Evolutionary conservation across 1,139 yeast genomes (phyloP), one percentile per base, ranked within the genome.

Genomic region (Nakaseomyces uthaithaninus): DNA sequence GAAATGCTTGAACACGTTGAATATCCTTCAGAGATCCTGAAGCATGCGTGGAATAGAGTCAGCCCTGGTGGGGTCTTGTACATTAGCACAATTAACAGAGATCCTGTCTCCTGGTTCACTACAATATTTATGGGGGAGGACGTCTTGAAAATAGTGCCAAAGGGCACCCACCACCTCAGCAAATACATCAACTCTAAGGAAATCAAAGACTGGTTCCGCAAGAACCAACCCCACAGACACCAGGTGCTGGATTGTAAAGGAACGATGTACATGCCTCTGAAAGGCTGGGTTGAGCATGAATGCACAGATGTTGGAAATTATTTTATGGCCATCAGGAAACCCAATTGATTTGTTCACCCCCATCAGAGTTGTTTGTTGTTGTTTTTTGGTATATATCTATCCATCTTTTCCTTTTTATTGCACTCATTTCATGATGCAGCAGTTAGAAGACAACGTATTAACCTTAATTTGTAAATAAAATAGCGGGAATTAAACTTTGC

Each of bases 1-100:
- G 99, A 91, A 60, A 79, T 91, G 74, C 69, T 91, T 37, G 99
- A 91, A 59, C 99, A 91, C 60, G 96, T 89, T 1, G 84, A 83
- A 44, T 74, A 76, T 46, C 98, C 99, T 0, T 66, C 86, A 1
- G 74, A 74, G 42, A 82, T 89, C 20, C 63, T 91, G 44, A 62
- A 68, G 16, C 76, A 74, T 41, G 94, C 94, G 0, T 65, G 87
- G 59, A 59, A 67, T 26, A 74, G 78, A 44, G 75, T 89, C 33
- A 74, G 76, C 44, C 82, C 80, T 0, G 42, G 35, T 9, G 94
- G 98, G 1, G 78, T 87, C 75, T 60, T 89, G 34, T 86, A 91
- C 55, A 57, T 89, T 44, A 86, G 95, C 24, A 93, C 99, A 1
- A 91, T 91, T 43, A 91, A 91, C 62, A 73, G 97, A 47, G 95